These are phyloP conservation scores for Litchi chinensis DNA, from an alignment of 345 rosid species.

Conservation along the genomic window DNA sequence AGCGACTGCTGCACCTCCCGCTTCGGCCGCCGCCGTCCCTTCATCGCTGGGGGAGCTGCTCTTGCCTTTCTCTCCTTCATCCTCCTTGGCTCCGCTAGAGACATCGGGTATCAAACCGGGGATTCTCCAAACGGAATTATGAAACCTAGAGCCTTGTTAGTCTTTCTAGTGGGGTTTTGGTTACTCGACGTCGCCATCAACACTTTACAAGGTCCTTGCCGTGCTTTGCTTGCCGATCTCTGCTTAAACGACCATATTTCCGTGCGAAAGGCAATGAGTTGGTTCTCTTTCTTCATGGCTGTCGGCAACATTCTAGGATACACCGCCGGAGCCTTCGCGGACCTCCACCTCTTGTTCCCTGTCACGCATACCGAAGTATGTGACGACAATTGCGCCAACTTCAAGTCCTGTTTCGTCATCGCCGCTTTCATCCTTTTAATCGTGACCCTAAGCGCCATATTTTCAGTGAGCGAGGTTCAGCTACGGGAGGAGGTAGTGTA, in stretches of 20 bases:
- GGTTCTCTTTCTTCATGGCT: constrained; percentile 89
- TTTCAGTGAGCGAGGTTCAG: constrained; percentile 47
- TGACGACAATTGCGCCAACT: constrained; percentile 79
- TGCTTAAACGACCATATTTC: constrained; percentile 49
- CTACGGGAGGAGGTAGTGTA: constrained; percentile 3
- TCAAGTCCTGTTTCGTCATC: constrained; percentile 76
- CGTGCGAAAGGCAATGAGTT: constrained; percentile 56
- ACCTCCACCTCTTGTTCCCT: constrained; percentile 54
- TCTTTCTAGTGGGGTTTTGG: constrained; percentile 85
- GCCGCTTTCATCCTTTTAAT: constrained; percentile 51
- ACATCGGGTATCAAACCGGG: constrained; percentile 61
- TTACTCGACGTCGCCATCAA: constrained; percentile 89
- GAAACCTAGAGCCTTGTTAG: constrained; percentile 63
- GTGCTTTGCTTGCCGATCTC: constrained; percentile 85
- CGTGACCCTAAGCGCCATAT: constrained; percentile 46
- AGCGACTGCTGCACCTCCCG: constrained; percentile 77
- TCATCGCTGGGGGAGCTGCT: constrained; percentile 56
- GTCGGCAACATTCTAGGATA: constrained; percentile 81
- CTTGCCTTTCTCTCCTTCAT: constrained; percentile 60
- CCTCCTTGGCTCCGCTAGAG: constrained; percentile 81
- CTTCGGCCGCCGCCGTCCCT: constrained; percentile 89
- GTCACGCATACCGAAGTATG: constrained; percentile 72
- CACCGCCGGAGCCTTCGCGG: constrained; percentile 67
- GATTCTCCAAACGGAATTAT: constrained; percentile 39
- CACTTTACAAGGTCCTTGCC: constrained; percentile 79